Conservation (phyloP, 2,329 filamentous ascomycete species). For the Colletotrichum sp. region DNA sequence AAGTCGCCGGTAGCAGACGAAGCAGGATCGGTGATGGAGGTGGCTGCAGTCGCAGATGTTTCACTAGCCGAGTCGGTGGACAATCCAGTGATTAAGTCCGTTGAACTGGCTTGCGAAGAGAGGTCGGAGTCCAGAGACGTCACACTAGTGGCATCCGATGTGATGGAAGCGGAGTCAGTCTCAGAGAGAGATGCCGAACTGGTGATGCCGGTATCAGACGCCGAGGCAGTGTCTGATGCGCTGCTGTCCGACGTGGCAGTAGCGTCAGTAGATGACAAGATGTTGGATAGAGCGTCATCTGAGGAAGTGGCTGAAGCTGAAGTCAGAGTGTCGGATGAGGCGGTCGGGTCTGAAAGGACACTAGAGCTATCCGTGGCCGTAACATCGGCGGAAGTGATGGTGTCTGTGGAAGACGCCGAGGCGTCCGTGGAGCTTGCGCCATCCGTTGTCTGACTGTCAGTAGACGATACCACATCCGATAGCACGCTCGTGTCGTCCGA, state of each 20-base stretch:
- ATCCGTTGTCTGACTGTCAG: not conserved
- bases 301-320: not conserved
- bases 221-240: not conserved
- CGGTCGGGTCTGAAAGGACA: not conserved
- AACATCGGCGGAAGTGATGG: not conserved
- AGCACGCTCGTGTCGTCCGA: not conserved
- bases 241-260: not conserved
- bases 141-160: accelerated
- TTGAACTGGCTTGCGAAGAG: not conserved
- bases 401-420: not conserved
- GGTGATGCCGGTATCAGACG: not conserved
- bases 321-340: not conserved
- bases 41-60: not conserved
- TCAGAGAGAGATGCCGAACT: not conserved
- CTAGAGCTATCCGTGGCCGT: not conserved
- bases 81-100: not conserved
- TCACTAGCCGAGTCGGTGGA: not conserved
- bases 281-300: not conserved
- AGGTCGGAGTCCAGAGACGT: not conserved
- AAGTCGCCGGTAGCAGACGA: not conserved
- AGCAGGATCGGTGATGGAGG: not conserved
- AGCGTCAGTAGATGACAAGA: not conserved
- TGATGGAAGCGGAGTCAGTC: not conserved
- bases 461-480: not conserved
- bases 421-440: not conserved